phyloP scores from a whole-genome alignment of 139 green algal species.

The Micromonas commoda region DNA sequence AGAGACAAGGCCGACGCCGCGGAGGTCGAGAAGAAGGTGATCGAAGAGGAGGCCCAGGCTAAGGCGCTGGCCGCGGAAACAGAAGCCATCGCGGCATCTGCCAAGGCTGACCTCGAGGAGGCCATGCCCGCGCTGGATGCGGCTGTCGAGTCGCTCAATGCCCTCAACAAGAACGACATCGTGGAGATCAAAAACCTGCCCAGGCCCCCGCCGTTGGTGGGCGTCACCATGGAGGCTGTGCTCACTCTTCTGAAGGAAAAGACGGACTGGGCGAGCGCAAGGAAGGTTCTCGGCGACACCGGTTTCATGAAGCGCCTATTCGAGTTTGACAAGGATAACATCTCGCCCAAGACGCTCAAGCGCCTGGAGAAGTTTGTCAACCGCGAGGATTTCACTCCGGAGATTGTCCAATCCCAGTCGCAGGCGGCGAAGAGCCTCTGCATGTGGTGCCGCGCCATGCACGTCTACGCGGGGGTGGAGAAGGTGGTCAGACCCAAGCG shows the following conservation, averaged over 20 bases:
- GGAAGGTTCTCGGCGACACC: conserved; percentile 59
- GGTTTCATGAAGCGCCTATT: conserved; percentile 65
- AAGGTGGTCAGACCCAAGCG: conserved; percentile 71
- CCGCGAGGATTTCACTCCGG: conserved; percentile 58
- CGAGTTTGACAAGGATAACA: conserved; percentile 56
- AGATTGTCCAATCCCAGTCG: conserved; percentile 63
- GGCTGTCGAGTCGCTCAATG: conserved; percentile 63
- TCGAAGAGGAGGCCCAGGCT: conserved; percentile 61
- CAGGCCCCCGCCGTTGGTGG: conserved; percentile 66
- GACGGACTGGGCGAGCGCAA: conserved; percentile 75
- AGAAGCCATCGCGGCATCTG: conserved; percentile 65
- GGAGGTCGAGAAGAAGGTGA: conserved; percentile 59
- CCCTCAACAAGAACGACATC: conserved; percentile 69
- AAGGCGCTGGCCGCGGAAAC: conserved; percentile 47
- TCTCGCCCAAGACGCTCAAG: conserved; percentile 39
- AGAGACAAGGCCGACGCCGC: conserved; percentile 65
- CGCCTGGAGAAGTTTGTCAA: conserved; percentile 52
- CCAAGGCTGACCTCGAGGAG: conserved; percentile 72
- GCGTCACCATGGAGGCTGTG: conserved; percentile 59
- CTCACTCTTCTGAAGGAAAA: conserved; percentile 55
- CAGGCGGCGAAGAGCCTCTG: conserved; percentile 68
- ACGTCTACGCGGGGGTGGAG: conserved; percentile 57
- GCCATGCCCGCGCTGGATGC: conserved; percentile 70
- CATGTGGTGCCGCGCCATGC: conserved; percentile 81
- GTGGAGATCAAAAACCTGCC: conserved; percentile 66